These are phyloP conservation scores for Plasmopara muralis DNA, from an alignment of 352 stramenopile genomes.

Conservation along the genomic window DNA sequence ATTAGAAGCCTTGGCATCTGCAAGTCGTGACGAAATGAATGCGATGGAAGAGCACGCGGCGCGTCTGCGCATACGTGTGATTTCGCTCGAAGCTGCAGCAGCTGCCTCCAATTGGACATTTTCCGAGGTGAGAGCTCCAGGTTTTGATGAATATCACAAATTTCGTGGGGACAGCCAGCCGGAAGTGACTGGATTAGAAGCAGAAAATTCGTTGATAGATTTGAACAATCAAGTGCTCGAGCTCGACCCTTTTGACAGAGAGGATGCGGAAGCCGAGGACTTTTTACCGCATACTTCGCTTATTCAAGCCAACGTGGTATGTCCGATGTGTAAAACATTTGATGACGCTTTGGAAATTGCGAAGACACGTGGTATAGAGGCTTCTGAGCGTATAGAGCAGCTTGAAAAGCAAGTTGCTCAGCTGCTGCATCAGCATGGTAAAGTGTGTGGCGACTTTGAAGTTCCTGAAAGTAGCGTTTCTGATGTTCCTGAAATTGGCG, in stretches of 20 bases:
- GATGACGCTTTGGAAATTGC: slow-evolving; percentile 29
- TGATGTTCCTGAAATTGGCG: slow-evolving; percentile 2
- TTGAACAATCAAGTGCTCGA: slow-evolving; percentile 23
- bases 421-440: slow-evolving; percentile 11
- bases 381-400: slow-evolving; percentile 30
- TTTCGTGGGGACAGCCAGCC: slow-evolving; percentile 17
- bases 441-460: slow-evolving; percentile 4
- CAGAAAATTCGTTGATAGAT: slow-evolving; percentile 15
- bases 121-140: slow-evolving; percentile 18
- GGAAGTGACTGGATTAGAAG: slow-evolving; percentile 28
- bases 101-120: slow-evolving; percentile 20
- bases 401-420: slow-evolving; percentile 22
- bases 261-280: slow-evolving; percentile 18
- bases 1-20: slow-evolving; percentile 25
- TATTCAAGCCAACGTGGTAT: slow-evolving; percentile 15
- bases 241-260: slow-evolving; percentile 24
- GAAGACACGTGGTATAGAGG: slow-evolving; percentile 21
- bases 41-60: slow-evolving; percentile 31
- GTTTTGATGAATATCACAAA: slow-evolving; percentile 9
- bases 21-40: slow-evolving; percentile 32
- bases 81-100: slow-evolving; percentile 29
- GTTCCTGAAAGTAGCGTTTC: slow-evolving; percentile 2
- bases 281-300: slow-evolving; percentile 18
- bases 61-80: slow-evolving; percentile 30
- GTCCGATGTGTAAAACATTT: slow-evolving; percentile 24